Evolutionary conservation across 768 basidiomycete genomes (phyloP).

Genomic region (Russula emetica): DNA sequence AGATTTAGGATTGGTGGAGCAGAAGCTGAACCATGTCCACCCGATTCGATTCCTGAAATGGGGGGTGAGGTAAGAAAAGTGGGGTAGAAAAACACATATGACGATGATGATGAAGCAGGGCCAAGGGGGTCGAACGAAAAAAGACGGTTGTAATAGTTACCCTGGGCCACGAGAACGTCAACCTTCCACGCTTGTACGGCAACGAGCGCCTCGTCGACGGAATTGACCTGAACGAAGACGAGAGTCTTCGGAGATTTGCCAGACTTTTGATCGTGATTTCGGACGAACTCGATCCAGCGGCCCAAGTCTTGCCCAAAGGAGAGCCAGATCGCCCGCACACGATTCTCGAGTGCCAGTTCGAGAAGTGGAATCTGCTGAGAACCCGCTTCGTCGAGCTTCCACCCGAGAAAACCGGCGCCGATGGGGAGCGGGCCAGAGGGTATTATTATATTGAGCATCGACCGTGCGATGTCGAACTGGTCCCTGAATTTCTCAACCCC

Average conservation of each 20-base stretch:
- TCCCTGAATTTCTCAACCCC: conserved; percentile 42
- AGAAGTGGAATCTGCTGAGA: conserved; percentile 42
- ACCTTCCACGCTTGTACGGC: conserved; percentile 65
- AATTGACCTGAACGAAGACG: conserved; percentile 63
- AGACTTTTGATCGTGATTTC: conserved; percentile 46
- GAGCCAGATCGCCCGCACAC: conserved; percentile 68
- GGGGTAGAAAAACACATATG: conserved; percentile 6
- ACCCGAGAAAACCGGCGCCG: conserved; percentile 72
- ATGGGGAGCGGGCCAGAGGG: conserved; percentile 42
- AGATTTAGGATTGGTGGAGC: conserved; percentile 60
- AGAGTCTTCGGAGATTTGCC: conserved; percentile 43
- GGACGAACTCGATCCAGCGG: conserved; percentile 59
- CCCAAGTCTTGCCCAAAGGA: conserved; percentile 58
- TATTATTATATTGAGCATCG: conserved; percentile 37
- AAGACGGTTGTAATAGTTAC: conserved; percentile 36
- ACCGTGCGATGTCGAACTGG: conserved; percentile 54
- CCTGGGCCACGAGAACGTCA: conserved; percentile 77
- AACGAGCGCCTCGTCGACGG: conserved; percentile 52
- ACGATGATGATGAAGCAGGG: background rate
- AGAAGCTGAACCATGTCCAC: conserved; percentile 63
- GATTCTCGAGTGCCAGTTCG: conserved; percentile 47
- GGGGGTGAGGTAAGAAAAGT: too few species aligned
- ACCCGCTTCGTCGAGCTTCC: conserved; percentile 56
- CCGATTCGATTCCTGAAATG: conserved; percentile 65
- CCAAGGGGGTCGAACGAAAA: background rate